Percentiles rank a stretch among this genome's conserved stretches.
phyloP scores from a whole-genome alignment of 768 basidiomycete genomes.

The Naganishia friedmannii region DNA sequence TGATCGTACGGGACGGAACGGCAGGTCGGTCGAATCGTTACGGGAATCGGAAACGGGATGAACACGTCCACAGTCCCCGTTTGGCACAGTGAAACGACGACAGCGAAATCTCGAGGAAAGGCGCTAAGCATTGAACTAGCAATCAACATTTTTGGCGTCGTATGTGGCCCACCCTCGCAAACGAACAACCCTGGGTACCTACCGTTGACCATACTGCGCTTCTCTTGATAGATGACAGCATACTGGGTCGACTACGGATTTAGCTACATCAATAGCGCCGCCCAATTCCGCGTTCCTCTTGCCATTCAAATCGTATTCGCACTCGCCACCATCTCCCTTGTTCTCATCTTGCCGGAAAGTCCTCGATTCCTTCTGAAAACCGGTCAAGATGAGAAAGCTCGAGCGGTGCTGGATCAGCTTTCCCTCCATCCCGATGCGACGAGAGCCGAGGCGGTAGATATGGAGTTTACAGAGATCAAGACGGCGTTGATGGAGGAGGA shows the following conservation, averaged over 20 bases:
- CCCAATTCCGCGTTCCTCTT: slow-evolving; percentile 38
- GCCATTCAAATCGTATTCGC: slow-evolving; percentile 38
- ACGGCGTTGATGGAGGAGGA: slow-evolving; percentile 30
- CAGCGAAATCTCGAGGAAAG: slow-evolving; percentile 30
- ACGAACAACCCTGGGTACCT: slow-evolving; percentile 9
- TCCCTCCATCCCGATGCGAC: slow-evolving; percentile 22
- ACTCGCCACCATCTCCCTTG: slow-evolving; percentile 34
- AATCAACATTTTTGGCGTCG: slow-evolving; percentile 36
- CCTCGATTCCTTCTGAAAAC: slow-evolving; percentile 39
- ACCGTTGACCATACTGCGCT: background rate
- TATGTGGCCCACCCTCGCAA: slow-evolving; percentile 3
- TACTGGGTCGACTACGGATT: slow-evolving; percentile 44
- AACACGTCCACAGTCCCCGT: slow-evolving; percentile 35
- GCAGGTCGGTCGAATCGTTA: slow-evolving; percentile 43
- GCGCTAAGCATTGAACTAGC: slow-evolving; percentile 35
- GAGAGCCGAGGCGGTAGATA: slow-evolving; percentile 10
- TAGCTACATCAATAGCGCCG: slow-evolving; percentile 26
- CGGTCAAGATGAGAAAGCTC: slow-evolving; percentile 32
- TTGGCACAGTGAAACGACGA: slow-evolving; percentile 34
- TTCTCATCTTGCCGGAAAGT: slow-evolving; percentile 39
- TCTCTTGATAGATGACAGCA: slow-evolving; percentile 28
- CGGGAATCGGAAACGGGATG: slow-evolving; percentile 41
- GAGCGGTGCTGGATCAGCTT: slow-evolving; percentile 35
- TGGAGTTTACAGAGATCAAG: slow-evolving; percentile 27
- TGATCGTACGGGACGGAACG: no score